phyloP scores from a whole-genome alignment of 2,329 filamentous ascomycete genomes.

The Fusarium abutilonis region DNA sequence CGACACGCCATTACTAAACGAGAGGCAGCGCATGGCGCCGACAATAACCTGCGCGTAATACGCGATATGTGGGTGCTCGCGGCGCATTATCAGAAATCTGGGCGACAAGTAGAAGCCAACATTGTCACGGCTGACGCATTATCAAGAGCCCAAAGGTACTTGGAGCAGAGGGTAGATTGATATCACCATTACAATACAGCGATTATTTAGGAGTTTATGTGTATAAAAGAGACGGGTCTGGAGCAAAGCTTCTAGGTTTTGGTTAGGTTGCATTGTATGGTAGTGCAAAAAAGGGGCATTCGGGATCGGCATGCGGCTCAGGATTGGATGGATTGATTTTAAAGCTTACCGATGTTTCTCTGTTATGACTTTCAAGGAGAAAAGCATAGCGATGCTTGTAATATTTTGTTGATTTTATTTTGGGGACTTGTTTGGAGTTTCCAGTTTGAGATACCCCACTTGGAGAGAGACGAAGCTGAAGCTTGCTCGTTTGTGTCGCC shows the following conservation, averaged over 20 bases:
- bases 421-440: constrained; percentile 25
- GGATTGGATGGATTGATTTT: not conserved
- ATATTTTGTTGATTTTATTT: constrained; percentile 10
- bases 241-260: constrained; percentile 9
- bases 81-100: constrained; percentile 48
- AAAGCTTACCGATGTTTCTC: not conserved
- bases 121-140: constrained; percentile 48
- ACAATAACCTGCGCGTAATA: constrained; percentile 50
- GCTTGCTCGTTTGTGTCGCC: constrained; percentile 39
- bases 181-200: not conserved
- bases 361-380: not conserved
- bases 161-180: constrained; percentile 41
- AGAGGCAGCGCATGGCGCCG: constrained; percentile 50
- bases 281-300: constrained; percentile 1
- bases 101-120: constrained; percentile 44
- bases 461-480: constrained; percentile 11
- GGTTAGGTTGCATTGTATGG: constrained; percentile 9
- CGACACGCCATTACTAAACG: constrained; percentile 48
- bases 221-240: constrained; percentile 4
- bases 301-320: constrained; percentile 6
- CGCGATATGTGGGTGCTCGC: constrained; percentile 54
- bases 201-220: constrained; percentile 6
- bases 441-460: constrained; percentile 35
- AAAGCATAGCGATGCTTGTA: constrained; percentile 21
- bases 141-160: constrained; percentile 46